These are phyloP conservation scores for Rhododendron simsii DNA, from an alignment of 148 eudicot species.

Conservation along the genomic window DNA sequence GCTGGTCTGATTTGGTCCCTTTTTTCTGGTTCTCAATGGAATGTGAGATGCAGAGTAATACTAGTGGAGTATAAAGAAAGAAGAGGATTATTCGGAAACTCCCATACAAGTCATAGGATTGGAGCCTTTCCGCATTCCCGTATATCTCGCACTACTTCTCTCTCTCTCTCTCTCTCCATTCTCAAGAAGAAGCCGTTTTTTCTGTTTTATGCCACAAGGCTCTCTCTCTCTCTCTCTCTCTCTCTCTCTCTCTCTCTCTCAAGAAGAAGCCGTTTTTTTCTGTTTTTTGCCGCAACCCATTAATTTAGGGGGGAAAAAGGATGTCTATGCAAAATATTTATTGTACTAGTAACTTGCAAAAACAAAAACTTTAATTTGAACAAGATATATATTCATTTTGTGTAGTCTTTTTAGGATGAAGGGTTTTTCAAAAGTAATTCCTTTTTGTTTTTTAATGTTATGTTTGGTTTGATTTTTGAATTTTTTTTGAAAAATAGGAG, in stretches of 20 bases:
- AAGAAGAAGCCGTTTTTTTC: constrained; percentile 2
- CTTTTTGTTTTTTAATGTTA: no score
- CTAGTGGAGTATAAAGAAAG: neutral
- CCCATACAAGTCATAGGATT: neutral
- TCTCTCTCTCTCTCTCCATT: neutral
- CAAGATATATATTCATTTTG: no score
- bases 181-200: neutral
- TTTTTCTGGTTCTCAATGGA: neutral
- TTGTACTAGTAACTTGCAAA: neutral
- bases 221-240: neutral
- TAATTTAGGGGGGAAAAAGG: neutral
- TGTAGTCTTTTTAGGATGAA: no score
- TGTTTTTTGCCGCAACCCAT: neutral
- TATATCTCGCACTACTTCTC: neutral
- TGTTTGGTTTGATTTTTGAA: no score
- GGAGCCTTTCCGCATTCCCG: neutral
- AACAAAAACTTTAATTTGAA: no score
- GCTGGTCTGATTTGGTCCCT: neutral
- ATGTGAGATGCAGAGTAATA: constrained; percentile 7
- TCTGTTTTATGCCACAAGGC: neutral
- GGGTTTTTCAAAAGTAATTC: no score
- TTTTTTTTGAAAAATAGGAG: no score
- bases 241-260: neutral
- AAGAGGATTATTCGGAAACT: neutral
- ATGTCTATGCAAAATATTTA: no score